phyloP scores from a whole-genome alignment of 2,329 filamentous ascomycete genomes.

The Trichoderma atrobrunneum region DNA sequence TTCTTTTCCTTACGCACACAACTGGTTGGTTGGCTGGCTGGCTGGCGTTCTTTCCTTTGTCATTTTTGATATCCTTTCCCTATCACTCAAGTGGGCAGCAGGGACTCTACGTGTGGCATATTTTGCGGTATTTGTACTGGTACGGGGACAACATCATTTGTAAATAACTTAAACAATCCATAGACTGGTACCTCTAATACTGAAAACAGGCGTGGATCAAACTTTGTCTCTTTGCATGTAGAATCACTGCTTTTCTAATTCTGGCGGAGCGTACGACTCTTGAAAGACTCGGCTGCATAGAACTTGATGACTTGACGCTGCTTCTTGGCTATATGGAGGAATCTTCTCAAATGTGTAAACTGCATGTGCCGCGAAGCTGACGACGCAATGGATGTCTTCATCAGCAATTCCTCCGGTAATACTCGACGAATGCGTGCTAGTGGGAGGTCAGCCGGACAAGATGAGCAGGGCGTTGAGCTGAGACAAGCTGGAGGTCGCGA shows the following conservation, averaged over 20 bases:
- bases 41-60: slow-evolving; percentile 33
- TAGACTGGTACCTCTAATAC: slow-evolving; percentile 14
- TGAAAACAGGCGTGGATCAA: slow-evolving; percentile 4
- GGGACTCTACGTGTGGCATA: slow-evolving; percentile 17
- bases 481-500: background rate
- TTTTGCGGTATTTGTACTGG: slow-evolving; percentile 12
- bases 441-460: slow-evolving; percentile 3
- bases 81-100: slow-evolving; percentile 13
- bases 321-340: background rate
- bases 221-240: background rate
- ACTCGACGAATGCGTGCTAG: background rate
- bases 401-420: background rate
- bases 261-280: background rate
- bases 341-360: background rate
- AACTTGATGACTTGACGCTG: background rate
- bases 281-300: background rate
- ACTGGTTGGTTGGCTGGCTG: slow-evolving; percentile 23
- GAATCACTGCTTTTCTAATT: too few relatives aligned
- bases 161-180: slow-evolving; percentile 14
- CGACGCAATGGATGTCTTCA: background rate
- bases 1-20: slow-evolving; percentile 26
- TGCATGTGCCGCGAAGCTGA: background rate
- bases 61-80: slow-evolving; percentile 33
- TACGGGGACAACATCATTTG: slow-evolving; percentile 5
- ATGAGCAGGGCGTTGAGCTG: background rate